Evolutionary conservation across 805 yeast species (phyloP).

Genomic region (Starmera quercuum): DNA sequence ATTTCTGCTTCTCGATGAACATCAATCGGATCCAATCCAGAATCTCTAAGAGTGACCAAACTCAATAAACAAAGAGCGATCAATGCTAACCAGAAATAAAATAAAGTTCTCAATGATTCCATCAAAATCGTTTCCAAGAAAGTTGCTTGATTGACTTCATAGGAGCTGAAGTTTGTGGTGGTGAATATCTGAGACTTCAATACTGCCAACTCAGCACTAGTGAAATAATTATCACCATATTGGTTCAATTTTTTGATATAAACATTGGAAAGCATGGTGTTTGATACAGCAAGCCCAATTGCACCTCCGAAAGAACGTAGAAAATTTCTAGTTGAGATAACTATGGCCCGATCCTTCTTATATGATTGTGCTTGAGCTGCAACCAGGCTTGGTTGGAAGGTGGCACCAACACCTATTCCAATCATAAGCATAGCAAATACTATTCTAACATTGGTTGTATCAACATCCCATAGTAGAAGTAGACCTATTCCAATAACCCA

Average conservation of each 20-base stretch:
- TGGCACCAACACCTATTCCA: conserved; percentile 26
- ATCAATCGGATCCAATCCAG: background rate
- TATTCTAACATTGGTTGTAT: conserved; percentile 20
- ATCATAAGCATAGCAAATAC: conserved; percentile 23
- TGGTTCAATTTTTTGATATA: background rate
- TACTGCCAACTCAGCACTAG: background rate
- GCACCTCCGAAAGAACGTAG: conserved; percentile 51
- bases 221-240: background rate
- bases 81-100: background rate
- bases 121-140: background rate
- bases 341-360: conserved; percentile 45
- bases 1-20: no score
- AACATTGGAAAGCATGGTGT: background rate
- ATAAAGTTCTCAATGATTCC: background rate
- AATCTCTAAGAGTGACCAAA: background rate
- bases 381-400: conserved; percentile 23
- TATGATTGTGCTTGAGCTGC: conserved; percentile 45
- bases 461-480: background rate
- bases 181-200: background rate
- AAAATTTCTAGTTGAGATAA: conserved; percentile 46
- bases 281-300: conserved; percentile 40
- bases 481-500: conserved; percentile 4
- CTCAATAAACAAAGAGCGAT: background rate
- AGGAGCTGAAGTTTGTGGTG: background rate
- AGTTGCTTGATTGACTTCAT: background rate